Evolutionary conservation across 1,284 basidiomycete species (phyloP), one percentile per base, ranked within the genome.

Genomic region (Pholiota adiposa): DNA sequence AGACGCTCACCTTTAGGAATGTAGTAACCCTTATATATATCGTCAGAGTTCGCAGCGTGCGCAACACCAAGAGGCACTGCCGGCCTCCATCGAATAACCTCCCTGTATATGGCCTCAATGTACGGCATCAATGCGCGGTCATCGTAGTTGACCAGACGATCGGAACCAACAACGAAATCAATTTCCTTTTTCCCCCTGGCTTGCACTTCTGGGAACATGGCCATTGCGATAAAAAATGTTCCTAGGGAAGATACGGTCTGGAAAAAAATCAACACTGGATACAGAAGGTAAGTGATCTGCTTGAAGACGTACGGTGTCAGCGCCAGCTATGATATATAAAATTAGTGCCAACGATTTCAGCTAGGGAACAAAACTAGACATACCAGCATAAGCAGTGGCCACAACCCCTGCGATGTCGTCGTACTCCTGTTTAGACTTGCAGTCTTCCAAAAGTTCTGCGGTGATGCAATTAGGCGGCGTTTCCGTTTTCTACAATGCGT

Each of bases 1-100:
- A 27, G 11, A 3, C 2, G 14, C 43, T 12, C 4, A 55, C 54
- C 44, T 31, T 54, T 54, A 2, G 54, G 54, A 8, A 56, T 56
- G 14, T 48, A 56, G 38, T 50, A 56, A 4, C 54, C 46, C 6
- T 56, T 56, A 18, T 56, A 56, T 9, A 46, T 29, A 23, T 56
- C 54, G 38, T 56, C 54, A 16, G 19, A 12, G 4, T 8, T 50
- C 1, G 46, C 27, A 14, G 48, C 46, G 23, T 56, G 54, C 1
- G 29, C 34, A 5, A 36, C 19, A 19, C 33, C 54, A 16, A 50
- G 4, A 19, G 54, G 44, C 3, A 56, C n/a, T 2, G 41, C n/a
- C 16, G 34, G 56, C 16, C 18, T 43, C 48, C 50, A 57, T 16
- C 56, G 56, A 6, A 50, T 51, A 18, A 51, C 36, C 36, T 57